Evolutionary conservation across 768 basidiomycete genomes (phyloP).

Genomic region (Rhizopogon sp.): DNA sequence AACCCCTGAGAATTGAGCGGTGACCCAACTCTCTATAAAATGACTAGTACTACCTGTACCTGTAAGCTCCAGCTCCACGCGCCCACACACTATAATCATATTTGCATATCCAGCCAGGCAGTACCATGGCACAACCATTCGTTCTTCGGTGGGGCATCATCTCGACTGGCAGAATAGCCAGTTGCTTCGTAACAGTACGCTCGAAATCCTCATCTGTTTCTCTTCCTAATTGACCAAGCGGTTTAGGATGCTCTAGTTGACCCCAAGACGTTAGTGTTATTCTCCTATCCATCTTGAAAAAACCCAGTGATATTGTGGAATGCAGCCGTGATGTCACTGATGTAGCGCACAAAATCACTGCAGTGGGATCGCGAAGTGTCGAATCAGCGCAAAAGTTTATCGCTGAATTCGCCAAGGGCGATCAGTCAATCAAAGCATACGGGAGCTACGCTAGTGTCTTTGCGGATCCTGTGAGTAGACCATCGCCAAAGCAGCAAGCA

Average conservation of each 20-base stretch:
- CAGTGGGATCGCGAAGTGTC: conserved; percentile 72
- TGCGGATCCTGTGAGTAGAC: conserved; percentile 51
- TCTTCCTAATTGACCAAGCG: conserved; percentile 2
- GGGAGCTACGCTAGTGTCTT: conserved; percentile 75
- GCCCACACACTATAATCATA: neutral
- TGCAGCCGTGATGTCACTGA: conserved; percentile 61
- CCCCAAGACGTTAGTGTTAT: conserved; percentile 57
- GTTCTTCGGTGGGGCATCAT: conserved; percentile 82
- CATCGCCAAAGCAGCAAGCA: conserved; percentile 3
- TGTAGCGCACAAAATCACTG: conserved; percentile 61
- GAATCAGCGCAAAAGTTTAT: conserved; percentile 72
- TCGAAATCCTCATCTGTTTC: neutral
- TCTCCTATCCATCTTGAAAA: neutral
- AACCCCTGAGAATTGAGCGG: neutral
- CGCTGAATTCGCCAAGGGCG: conserved; percentile 41
- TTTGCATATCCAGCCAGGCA: conserved; percentile 8
- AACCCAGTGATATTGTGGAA: neutral
- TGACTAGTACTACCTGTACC: too few relatives aligned
- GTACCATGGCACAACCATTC: conserved; percentile 26
- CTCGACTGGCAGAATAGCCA: conserved; percentile 73
- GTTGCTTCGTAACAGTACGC: conserved; percentile 59
- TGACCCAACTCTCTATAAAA: too few relatives aligned
- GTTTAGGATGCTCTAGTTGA: conserved; percentile 69
- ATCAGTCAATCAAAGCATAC: conserved; percentile 56
- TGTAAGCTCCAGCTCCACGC: neutral